Percentiles rank a stretch among this genome's conserved stretches.
Conservation (phyloP, 2,329 filamentous ascomycete species). For the Chaetomium strumarium region DNA sequence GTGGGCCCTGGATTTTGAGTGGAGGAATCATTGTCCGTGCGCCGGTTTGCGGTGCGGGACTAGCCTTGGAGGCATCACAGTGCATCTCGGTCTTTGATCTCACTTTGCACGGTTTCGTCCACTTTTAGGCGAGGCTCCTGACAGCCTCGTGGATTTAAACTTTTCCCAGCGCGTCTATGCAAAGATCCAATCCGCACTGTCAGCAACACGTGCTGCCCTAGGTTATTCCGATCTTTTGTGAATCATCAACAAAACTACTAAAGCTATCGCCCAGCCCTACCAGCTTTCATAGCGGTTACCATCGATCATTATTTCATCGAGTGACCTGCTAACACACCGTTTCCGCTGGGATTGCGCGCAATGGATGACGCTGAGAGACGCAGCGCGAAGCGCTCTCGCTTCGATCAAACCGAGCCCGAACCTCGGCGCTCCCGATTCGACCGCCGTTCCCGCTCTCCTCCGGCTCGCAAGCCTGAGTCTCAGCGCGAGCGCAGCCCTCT, state of each 20-base stretch:
- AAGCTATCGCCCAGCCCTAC: background rate
- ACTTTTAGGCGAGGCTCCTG: background rate
- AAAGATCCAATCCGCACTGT: background rate
- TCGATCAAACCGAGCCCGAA: conserved; percentile 85
- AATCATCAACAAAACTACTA: background rate
- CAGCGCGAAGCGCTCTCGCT: conserved; percentile 77
- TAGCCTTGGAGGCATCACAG: too few relatives aligned
- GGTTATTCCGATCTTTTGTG: background rate
- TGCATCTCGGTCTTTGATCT: too few relatives aligned
- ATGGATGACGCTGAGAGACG: conserved; percentile 66
- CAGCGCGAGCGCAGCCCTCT: conserved; percentile 78
- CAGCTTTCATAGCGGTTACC: background rate
- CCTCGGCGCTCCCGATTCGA: conserved; percentile 81
- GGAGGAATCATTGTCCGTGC: background rate
- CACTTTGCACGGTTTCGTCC: too few relatives aligned
- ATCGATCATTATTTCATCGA: background rate
- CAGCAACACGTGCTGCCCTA: background rate
- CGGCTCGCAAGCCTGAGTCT: conserved; percentile 59
- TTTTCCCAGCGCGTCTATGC: background rate
- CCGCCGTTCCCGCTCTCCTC: conserved; percentile 81
- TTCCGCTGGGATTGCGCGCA: background rate
- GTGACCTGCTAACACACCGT: background rate
- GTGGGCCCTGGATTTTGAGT: background rate
- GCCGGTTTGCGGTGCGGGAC: background rate
- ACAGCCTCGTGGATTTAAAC: conserved; percentile 5